Percentiles rank a stretch among this genome's conserved stretches.
Conservation (phyloP, 805 yeast genomes). For the Saccharomycopsis lassenensis region DNA sequence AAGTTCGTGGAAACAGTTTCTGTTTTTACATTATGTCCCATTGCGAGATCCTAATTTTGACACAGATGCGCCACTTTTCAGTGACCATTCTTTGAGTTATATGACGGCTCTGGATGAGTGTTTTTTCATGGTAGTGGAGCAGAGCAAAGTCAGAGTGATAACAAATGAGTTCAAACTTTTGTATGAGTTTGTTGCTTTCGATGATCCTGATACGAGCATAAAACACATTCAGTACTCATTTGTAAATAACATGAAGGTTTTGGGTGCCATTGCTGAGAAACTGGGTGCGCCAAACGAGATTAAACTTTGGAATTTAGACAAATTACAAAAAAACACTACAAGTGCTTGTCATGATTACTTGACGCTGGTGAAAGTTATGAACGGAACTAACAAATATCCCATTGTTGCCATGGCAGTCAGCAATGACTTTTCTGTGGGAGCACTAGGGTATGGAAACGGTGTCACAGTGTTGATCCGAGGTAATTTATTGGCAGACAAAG, state of each 20-base stretch:
- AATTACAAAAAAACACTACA: conserved; percentile 25
- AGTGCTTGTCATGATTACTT: conserved; percentile 32
- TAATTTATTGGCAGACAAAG: conserved; percentile 78
- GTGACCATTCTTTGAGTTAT: conserved; percentile 65
- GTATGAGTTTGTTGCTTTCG: conserved; percentile 52
- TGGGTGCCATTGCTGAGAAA: conserved; percentile 65
- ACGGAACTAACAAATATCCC: conserved; percentile 72
- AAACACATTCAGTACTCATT: conserved; percentile 42
- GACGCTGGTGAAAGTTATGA: conserved; percentile 50
- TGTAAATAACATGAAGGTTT: conserved; percentile 28
- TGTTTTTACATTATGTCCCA: conserved; percentile 74
- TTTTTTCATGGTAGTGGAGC: conserved; percentile 49
- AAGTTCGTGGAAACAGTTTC: conserved; percentile 67
- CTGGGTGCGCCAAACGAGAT: conserved; percentile 61
- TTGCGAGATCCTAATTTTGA: conserved; percentile 73
- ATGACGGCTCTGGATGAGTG: conserved; percentile 45
- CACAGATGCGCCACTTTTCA: conserved; percentile 53
- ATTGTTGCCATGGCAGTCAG: conserved; percentile 45
- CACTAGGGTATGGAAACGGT: conserved; percentile 79
- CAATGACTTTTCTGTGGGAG: conserved; percentile 48
- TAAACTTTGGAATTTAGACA: conserved; percentile 63
- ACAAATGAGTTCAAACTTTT: conserved; percentile 36
- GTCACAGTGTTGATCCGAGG: conserved; percentile 74
- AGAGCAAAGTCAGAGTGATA: conserved; percentile 45
- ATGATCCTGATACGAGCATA: conserved; percentile 51